phyloP scores from a whole-genome alignment of 805 yeast genomes.

The Metschnikowia sp. region DNA sequence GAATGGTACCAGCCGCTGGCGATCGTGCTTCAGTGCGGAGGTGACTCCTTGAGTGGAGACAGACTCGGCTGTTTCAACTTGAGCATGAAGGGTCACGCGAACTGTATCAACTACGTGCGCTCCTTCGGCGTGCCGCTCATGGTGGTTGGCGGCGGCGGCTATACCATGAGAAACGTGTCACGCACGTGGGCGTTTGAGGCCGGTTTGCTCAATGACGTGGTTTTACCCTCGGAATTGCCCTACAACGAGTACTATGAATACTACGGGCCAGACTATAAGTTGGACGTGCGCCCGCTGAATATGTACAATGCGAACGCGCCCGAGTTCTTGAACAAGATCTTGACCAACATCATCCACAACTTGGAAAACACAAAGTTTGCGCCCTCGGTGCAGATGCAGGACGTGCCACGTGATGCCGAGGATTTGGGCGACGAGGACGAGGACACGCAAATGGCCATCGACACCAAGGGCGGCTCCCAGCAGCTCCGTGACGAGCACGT shows the following conservation, averaged over 20 bases:
- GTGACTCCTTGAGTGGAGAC: slow-evolving; percentile 95
- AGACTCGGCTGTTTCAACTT: slow-evolving; percentile 93
- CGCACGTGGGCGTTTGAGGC: slow-evolving; percentile 95
- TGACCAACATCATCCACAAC: slow-evolving; percentile 71
- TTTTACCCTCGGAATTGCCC: slow-evolving; percentile 75
- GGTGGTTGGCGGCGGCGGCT: slow-evolving; percentile 98
- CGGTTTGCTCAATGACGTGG: slow-evolving; percentile 76
- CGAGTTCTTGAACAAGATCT: slow-evolving; percentile 82
- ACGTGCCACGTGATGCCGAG: slow-evolving; percentile 85
- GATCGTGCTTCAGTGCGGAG: slow-evolving; percentile 97
- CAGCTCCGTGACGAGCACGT: slow-evolving; percentile 74
- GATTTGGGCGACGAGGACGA: slow-evolving; percentile 85
- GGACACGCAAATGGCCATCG: slow-evolving; percentile 74
- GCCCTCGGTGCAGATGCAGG: slow-evolving; percentile 93
- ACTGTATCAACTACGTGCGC: slow-evolving; percentile 86
- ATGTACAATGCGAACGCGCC: slow-evolving; percentile 96
- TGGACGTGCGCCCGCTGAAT: slow-evolving; percentile 92
- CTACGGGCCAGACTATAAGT: slow-evolving; percentile 93
- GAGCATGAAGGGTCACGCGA: slow-evolving; percentile 92
- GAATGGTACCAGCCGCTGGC: slow-evolving; percentile 95
- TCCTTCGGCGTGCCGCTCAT: slow-evolving; percentile 84
- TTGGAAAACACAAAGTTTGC: slow-evolving; percentile 90
- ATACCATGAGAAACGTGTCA: slow-evolving; percentile 95
- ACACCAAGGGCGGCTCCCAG: slow-evolving; percentile 88
- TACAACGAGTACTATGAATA: slow-evolving; percentile 96